These are phyloP conservation scores for Dioscorea dumetorum DNA, from an alignment of 106 monocot species.

Conservation along the genomic window DNA sequence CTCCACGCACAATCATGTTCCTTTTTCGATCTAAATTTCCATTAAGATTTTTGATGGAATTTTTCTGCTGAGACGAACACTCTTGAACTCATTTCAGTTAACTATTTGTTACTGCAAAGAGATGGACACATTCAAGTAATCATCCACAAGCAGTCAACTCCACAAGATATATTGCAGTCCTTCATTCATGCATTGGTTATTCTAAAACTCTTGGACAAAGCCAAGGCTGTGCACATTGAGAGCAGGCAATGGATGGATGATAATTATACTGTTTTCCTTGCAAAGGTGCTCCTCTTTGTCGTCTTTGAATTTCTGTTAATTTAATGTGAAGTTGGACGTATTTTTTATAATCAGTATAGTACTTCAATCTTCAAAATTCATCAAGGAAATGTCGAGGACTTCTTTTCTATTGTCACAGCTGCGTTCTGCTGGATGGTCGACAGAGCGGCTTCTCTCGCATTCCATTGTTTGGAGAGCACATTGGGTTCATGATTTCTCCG, in stretches of 20 bases:
- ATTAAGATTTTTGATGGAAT: not conserved
- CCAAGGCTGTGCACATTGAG: conserved; percentile 43
- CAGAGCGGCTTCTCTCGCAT: conserved; percentile 59
- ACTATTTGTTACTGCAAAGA: conserved; percentile 63
- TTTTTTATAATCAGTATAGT: too few species aligned
- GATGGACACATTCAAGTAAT: conserved; percentile 33
- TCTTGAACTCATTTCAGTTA: conserved; percentile 23
- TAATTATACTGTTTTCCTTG: conserved; percentile 45
- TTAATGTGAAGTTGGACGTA: too few species aligned
- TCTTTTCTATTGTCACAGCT: conserved; percentile 34
- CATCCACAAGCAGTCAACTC: conserved; percentile 55
- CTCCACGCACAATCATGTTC: too few species aligned
- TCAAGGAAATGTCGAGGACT: too few species aligned
- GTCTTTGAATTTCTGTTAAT: too few species aligned
- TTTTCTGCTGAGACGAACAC: too few species aligned
- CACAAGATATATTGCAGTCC: conserved; percentile 54
- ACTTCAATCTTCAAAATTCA: too few species aligned
- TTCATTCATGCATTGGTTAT: conserved; percentile 72
- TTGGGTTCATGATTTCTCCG: conserved; percentile 32
- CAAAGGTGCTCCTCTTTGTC: conserved; percentile 41
- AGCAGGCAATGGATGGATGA: conserved; percentile 64
- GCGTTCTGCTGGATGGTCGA: conserved; percentile 51
- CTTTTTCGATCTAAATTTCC: not conserved
- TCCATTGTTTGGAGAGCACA: conserved; percentile 79
- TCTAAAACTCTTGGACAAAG: conserved; percentile 26